Evolutionary conservation across 2,329 filamentous ascomycete genomes (phyloP).

Genomic region (Colletotrichum tofieldiae): DNA sequence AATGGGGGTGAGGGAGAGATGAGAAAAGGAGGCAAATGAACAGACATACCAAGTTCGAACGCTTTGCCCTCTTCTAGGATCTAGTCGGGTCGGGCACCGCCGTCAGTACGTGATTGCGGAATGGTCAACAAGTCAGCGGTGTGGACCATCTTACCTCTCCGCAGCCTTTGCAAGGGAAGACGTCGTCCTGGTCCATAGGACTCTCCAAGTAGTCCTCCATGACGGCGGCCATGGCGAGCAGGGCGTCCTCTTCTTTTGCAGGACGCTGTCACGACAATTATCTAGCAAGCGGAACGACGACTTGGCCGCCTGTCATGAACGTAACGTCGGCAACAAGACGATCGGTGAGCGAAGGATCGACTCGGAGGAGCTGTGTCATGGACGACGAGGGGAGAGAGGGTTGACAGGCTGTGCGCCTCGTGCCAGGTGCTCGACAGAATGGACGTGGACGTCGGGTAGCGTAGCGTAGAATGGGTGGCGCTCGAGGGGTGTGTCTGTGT

Average conservation of each 20-base stretch:
- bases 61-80: conserved; percentile 99
- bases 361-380: conserved; percentile 34
- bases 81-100: conserved; percentile 61
- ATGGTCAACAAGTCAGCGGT: conserved; percentile 19
- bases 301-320: conserved; percentile 38
- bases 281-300: conserved; percentile 29
- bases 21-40: conserved; percentile 18
- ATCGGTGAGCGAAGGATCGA: conserved; percentile 23
- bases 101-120: conserved; percentile 41
- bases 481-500: conserved; percentile 24
- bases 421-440: conserved; percentile 37
- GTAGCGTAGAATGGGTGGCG: conserved; percentile 35
- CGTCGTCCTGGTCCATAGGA: conserved; percentile 84
- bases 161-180: conserved; percentile 93
- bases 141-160: conserved; percentile 78
- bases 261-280: conserved; percentile 37
- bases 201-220: conserved; percentile 76
- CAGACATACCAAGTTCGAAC: conserved; percentile 88
- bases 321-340: conserved; percentile 20
- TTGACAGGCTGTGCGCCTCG: conserved; percentile 39
- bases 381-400: conserved; percentile 27
- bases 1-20: conserved; percentile 9
- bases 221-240: conserved; percentile 60
- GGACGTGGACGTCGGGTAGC: conserved; percentile 29
- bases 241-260: conserved; percentile 24